Percentiles rank a stretch among this genome's conserved stretches.
These are phyloP conservation scores for Moesziomyces parantarcticus DNA, from an alignment of 1,284 basidiomycete genomes.

Conservation along the genomic window DNA sequence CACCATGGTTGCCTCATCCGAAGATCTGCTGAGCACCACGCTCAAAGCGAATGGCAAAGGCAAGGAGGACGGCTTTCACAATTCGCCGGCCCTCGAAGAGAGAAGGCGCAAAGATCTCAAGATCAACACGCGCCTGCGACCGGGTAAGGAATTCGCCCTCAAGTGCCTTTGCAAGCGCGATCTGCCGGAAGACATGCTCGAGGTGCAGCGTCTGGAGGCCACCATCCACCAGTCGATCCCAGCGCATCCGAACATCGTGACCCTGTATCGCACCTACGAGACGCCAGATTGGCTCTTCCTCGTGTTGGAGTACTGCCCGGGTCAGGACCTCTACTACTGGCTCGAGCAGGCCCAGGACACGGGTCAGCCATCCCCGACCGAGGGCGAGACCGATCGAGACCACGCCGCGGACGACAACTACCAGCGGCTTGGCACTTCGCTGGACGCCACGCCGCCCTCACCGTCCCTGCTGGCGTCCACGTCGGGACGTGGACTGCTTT, in stretches of 20 bases:
- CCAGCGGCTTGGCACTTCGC: constrained; percentile 18
- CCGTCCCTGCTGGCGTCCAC: constrained; percentile 84
- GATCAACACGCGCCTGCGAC: constrained; percentile 26
- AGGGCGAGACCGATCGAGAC: constrained; percentile 3
- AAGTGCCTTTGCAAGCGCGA: constrained; percentile 85
- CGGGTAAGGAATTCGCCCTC: constrained; percentile 82
- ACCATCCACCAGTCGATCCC: constrained; percentile 93
- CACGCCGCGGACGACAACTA: constrained; percentile 15
- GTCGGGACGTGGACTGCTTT: constrained; percentile 83
- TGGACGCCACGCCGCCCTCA: constrained; percentile 77
- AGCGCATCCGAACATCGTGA: constrained; percentile 92
- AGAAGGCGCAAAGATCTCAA: constrained; percentile 47
- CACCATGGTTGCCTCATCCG: constrained; percentile 38
- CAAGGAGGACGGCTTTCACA: constrained; percentile 38
- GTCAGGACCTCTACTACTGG: constrained; percentile 91
- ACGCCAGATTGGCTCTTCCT: constrained; percentile 82
- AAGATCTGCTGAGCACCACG: constrained; percentile 45
- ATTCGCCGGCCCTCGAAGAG: constrained; percentile 45
- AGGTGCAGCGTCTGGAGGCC: constrained; percentile 72
- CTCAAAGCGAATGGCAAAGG: constrained; percentile 34
- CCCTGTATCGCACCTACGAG: constrained; percentile 78
- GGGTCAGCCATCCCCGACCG: constrained; percentile 31
- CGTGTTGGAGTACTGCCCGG: constrained; percentile 90
- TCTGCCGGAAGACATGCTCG: constrained; percentile 59
- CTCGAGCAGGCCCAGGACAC: constrained; percentile 74